These are phyloP conservation scores for Xylariaceae sp. DNA, from an alignment of 2,329 filamentous ascomycete species.

Conservation along the genomic window DNA sequence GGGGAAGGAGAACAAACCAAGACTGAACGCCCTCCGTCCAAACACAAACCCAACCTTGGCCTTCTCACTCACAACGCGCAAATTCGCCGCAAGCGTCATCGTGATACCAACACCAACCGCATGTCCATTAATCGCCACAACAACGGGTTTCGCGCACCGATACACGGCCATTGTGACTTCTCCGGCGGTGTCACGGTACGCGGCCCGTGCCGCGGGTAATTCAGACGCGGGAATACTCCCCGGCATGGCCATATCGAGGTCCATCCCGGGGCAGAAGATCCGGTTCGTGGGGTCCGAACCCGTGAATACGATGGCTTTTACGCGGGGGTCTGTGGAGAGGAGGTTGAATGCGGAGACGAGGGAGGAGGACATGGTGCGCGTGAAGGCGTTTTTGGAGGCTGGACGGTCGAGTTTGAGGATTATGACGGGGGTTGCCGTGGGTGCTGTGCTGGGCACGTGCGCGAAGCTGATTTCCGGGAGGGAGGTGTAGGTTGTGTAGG, in stretches of 20 bases:
- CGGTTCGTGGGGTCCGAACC: slow-evolving; percentile 43
- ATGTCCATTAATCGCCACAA: too few relatives aligned
- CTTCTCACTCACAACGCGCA: too few relatives aligned
- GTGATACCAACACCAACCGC: too few relatives aligned
- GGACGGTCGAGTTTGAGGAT: slow-evolving; percentile 47
- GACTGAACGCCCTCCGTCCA: too few relatives aligned
- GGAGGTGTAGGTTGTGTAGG: too few relatives aligned
- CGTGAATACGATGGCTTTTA: slow-evolving; percentile 51
- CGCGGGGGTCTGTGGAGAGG: slow-evolving; percentile 49
- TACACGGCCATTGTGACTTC: too few relatives aligned
- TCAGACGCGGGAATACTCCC: not conserved
- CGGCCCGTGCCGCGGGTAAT: not conserved
- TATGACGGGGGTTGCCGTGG: slow-evolving; percentile 55
- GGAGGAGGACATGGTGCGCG: slow-evolving; percentile 40
- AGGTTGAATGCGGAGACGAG: slow-evolving; percentile 49
- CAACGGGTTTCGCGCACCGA: too few relatives aligned
- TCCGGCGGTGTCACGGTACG: slow-evolving; percentile 35
- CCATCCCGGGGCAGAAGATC: slow-evolving; percentile 55
- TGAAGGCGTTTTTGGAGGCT: slow-evolving; percentile 47
- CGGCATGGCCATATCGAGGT: slow-evolving; percentile 37
- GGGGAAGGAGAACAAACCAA: too few relatives aligned
- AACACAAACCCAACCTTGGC: too few relatives aligned
- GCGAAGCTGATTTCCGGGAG: slow-evolving; percentile 43
- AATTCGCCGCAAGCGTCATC: too few relatives aligned
- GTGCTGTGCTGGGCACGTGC: slow-evolving; percentile 48